Evolutionary conservation across 2,329 filamentous ascomycete species (phyloP).

Genomic region (Talaromyces rugulosus): DNA sequence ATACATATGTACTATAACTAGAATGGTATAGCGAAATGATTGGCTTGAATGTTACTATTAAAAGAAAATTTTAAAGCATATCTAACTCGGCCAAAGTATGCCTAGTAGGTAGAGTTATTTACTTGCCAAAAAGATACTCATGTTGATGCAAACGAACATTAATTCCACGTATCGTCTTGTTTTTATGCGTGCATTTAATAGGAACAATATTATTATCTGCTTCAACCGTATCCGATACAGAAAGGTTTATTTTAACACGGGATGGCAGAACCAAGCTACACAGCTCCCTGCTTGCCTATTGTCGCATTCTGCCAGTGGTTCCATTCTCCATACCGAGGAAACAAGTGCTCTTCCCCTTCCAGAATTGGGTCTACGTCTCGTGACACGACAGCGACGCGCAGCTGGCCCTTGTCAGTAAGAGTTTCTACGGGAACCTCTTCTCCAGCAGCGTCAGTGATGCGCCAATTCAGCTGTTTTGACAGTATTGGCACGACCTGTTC

Average conservation of each 20-base stretch:
- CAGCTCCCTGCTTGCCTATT: conserved; percentile 10
- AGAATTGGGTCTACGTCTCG: conserved; percentile 17
- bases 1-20: background rate
- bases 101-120: background rate
- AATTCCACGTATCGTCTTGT: background rate
- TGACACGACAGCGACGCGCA: conserved; percentile 14
- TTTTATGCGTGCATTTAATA: background rate
- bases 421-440: conserved; percentile 16
- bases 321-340: conserved; percentile 22
- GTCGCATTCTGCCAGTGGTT: conserved; percentile 9
- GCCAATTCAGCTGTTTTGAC: conserved; percentile 18
- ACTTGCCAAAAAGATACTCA: background rate
- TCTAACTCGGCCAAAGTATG: background rate
- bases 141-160: background rate
- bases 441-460: conserved; percentile 14
- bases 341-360: conserved; percentile 11
- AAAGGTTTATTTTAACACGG: background rate
- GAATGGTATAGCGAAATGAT: background rate
- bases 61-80: background rate
- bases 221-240: background rate
- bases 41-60: background rate
- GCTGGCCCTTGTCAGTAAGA: conserved; percentile 12
- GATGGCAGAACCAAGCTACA: background rate
- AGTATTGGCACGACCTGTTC: conserved; percentile 15
- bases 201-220: background rate